phyloP scores from a whole-genome alignment of 352 stramenopile genomes.

The Globisporangium iwayamae region DNA sequence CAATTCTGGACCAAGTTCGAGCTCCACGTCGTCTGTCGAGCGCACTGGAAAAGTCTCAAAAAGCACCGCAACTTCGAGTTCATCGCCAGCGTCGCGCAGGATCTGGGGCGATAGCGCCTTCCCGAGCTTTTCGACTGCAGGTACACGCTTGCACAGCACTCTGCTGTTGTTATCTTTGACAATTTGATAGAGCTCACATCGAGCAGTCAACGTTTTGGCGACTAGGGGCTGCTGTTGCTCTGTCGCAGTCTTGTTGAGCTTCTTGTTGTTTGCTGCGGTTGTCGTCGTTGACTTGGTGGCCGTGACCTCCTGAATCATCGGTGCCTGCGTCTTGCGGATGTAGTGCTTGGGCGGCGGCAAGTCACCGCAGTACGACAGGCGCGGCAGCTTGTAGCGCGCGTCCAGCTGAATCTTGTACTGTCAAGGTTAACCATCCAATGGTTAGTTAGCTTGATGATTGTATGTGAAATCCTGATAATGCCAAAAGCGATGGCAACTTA shows the following conservation, averaged over 20 bases:
- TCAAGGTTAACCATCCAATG: too few species aligned
- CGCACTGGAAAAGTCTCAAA: constrained; percentile 34
- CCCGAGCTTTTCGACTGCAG: constrained; percentile 30
- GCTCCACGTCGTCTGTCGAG: constrained; percentile 27
- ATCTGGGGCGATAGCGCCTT: constrained; percentile 41
- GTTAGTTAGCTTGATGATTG: too few species aligned
- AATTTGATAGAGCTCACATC: constrained; percentile 44
- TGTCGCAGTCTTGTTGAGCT: constrained; percentile 3
- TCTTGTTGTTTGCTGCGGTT: constrained; percentile 5
- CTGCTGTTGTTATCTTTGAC: background rate
- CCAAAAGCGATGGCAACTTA: constrained; percentile 9
- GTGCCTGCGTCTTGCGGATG: constrained; percentile 65
- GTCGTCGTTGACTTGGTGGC: constrained; percentile 2
- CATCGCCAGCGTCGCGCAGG: constrained; percentile 28
- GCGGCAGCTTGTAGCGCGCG: constrained; percentile 70
- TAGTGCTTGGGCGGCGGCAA: constrained; percentile 74
- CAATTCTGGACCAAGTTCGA: constrained; percentile 51
- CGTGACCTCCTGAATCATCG: constrained; percentile 70
- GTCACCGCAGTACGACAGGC: constrained; percentile 57
- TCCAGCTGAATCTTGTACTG: constrained; percentile 77
- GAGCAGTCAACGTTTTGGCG: constrained; percentile 31
- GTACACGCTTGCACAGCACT: constrained; percentile 27
- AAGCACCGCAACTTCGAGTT: constrained; percentile 32
- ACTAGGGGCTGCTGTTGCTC: background rate
- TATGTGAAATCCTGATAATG: too few species aligned